phyloP scores from a whole-genome alignment of 2,329 filamentous ascomycete species.

The Fusarium sp. region DNA sequence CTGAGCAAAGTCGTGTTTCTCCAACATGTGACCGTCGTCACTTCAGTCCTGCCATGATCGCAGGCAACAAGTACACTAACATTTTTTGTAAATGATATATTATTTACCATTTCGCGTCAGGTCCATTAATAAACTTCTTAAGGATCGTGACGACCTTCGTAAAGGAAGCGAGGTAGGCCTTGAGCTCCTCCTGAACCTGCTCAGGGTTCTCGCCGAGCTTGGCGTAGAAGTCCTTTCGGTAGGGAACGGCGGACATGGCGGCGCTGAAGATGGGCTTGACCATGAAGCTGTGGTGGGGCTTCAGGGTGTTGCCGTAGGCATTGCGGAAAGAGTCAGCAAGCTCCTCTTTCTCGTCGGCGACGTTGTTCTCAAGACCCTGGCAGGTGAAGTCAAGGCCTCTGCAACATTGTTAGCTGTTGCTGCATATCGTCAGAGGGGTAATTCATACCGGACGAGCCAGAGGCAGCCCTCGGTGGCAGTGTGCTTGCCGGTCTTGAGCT shows the following conservation, averaged over 20 bases:
- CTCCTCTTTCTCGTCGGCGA: constrained; percentile 75
- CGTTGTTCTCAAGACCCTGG: constrained; percentile 82
- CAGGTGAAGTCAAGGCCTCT: constrained; percentile 95
- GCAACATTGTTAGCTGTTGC: constrained; percentile 5
- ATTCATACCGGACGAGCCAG: constrained; percentile 84
- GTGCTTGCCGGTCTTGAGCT: constrained; percentile 91
- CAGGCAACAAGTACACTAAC: constrained; percentile 1
- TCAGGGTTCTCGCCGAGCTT: constrained; percentile 79
- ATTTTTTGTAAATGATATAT: constrained; percentile 4
- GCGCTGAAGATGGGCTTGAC: constrained; percentile 93
- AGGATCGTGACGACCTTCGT: constrained; percentile 84
- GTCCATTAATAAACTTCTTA: constrained; percentile 66
- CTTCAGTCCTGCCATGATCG: constrained; percentile 3
- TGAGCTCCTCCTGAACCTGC: constrained; percentile 73
- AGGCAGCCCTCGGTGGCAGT: constrained; percentile 87
- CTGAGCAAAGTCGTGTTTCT: constrained; percentile 18
- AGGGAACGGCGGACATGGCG: constrained; percentile 92
- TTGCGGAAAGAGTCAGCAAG: constrained; percentile 86
- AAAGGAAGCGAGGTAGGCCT: constrained; percentile 78
- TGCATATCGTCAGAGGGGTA: not conserved
- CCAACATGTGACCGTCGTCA: constrained; percentile 18
- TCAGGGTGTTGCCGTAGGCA: constrained; percentile 88
- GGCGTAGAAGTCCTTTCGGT: constrained; percentile 90
- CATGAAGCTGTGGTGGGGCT: constrained; percentile 89
- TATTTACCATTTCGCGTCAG: constrained; percentile 68